phyloP scores from a whole-genome alignment of 2,329 filamentous ascomycete species.

The Podosphaera fusca region DNA sequence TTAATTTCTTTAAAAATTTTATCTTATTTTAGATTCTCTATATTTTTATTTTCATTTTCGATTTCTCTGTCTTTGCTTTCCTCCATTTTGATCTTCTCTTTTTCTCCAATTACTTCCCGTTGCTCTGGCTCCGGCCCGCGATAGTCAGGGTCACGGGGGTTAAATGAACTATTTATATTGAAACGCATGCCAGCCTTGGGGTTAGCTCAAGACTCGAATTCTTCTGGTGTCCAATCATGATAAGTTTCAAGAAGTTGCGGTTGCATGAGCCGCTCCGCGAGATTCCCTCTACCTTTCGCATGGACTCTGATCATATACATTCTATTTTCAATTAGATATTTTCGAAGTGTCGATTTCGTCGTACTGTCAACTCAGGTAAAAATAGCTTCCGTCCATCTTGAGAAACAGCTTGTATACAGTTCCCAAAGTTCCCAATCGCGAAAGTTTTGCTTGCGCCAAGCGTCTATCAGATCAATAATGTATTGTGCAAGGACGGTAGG shows the following conservation, averaged over 20 bases:
- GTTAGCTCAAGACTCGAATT: not conserved
- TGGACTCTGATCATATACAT: not conserved
- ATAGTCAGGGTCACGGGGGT: not conserved
- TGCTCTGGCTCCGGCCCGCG: not conserved
- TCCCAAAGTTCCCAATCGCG: not conserved
- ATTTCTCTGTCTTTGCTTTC: not conserved
- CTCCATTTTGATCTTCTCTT: not conserved
- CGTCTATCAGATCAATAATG: not conserved
- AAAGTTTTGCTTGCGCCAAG: not conserved
- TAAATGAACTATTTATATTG: not conserved
- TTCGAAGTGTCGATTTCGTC: not conserved
- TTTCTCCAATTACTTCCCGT: not conserved
- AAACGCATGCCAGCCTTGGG: not conserved
- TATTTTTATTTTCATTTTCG: not conserved
- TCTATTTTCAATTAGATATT: not conserved
- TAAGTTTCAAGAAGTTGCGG: not conserved
- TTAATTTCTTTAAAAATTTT: not conserved
- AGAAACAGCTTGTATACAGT: not conserved
- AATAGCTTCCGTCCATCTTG: not conserved
- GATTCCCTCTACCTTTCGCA: not conserved
- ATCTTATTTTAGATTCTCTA: not conserved
- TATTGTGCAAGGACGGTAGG: not conserved
- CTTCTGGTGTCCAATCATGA: not conserved
- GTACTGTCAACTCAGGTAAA: not conserved
- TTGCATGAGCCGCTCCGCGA: not conserved